Evolutionary conservation across 441 rosid genomes (phyloP).

Genomic region (Biscutella auriculata): DNA sequence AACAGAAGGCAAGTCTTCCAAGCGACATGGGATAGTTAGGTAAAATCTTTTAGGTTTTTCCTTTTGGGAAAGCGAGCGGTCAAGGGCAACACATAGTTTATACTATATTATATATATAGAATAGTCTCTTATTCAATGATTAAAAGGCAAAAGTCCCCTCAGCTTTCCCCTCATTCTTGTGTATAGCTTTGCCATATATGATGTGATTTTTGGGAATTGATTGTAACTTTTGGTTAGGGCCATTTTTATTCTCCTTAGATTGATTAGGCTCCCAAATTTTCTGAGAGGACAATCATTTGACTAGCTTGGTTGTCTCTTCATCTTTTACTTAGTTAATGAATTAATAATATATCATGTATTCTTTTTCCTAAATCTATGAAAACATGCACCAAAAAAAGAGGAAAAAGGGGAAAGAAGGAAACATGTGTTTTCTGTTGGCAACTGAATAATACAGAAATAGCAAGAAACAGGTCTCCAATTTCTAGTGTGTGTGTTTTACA

Average conservation of each 20-base stretch:
- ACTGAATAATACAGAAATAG: not conserved
- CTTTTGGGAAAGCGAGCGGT: slow-evolving; percentile 32
- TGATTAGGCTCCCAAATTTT: slow-evolving; percentile 20
- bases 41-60: slow-evolving; percentile 35
- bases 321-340: not conserved
- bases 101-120: not conserved
- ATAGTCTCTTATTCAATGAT: slow-evolving; percentile 7
- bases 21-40: slow-evolving; percentile 78
- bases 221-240: slow-evolving; percentile 15
- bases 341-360: slow-evolving; percentile 7
- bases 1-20: slow-evolving; percentile 59
- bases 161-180: slow-evolving; percentile 33
- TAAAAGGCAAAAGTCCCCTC: not conserved
- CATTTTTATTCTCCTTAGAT: slow-evolving; percentile 9
- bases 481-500: no score
- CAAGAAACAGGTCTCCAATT: not conserved
- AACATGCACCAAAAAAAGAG: not conserved
- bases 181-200: slow-evolving; percentile 45
- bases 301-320: not conserved
- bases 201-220: slow-evolving; percentile 17
- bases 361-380: not conserved
- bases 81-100: slow-evolving; percentile 1
- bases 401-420: not conserved
- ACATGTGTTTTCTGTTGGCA: not conserved
- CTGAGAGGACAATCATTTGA: slow-evolving; percentile 5